Conservation (phyloP, 768 basidiomycete genomes). For the Boletus rubescentipes region DNA sequence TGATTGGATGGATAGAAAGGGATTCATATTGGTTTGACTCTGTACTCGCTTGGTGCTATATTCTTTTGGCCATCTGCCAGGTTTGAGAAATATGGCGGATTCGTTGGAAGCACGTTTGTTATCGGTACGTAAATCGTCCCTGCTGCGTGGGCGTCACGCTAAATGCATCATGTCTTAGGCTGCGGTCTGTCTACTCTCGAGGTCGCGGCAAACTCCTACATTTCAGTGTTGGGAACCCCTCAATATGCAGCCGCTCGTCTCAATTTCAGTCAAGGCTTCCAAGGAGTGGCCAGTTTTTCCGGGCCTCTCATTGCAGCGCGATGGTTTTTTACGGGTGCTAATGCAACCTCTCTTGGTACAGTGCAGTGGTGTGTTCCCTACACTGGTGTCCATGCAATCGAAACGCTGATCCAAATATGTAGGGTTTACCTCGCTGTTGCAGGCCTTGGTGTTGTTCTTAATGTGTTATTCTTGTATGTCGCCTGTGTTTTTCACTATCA, state of each 20-base stretch:
- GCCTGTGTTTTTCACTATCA: not conserved
- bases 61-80: constrained; percentile 80
- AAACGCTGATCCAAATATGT: constrained; percentile 1
- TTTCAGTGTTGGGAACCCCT: constrained; percentile 63
- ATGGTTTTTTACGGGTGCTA: constrained; percentile 70
- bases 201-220: constrained; percentile 81
- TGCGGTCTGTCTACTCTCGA: constrained; percentile 68
- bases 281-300: constrained; percentile 71
- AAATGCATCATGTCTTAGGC: constrained; percentile 31
- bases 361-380: constrained; percentile 54
- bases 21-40: constrained; percentile 57
- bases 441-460: constrained; percentile 59
- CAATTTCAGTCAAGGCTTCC: constrained; percentile 80
- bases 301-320: constrained; percentile 74
- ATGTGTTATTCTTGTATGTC: constrained; percentile 61
- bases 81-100: constrained; percentile 66
- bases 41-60: constrained; percentile 66
- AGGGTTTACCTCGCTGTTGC: constrained; percentile 69
- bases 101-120: constrained; percentile 72
- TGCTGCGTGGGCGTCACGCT: not conserved
- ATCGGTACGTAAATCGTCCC: constrained; percentile 42
- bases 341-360: constrained; percentile 59
- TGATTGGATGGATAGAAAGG: constrained; percentile 41
- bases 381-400: not conserved
- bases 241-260: constrained; percentile 73